These are phyloP conservation scores for Beauveria asiatica DNA, from an alignment of 2,329 filamentous ascomycete species.

Conservation along the genomic window DNA sequence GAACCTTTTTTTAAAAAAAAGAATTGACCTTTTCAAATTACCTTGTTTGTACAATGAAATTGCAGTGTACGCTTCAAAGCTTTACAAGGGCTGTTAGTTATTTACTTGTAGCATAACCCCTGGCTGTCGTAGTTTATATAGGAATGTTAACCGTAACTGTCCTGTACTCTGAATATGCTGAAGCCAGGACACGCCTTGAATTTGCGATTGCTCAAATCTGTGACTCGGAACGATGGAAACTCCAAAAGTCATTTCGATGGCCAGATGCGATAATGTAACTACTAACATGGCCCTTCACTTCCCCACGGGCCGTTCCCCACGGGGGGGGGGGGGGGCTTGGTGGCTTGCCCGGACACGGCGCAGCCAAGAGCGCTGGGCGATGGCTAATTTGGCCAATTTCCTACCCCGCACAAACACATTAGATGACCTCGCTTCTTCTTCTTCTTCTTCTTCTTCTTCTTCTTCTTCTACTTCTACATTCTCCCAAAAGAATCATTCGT, in stretches of 20 bases:
- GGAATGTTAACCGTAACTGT: neutral
- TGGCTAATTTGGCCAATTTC: neutral
- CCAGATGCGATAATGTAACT: too few species aligned
- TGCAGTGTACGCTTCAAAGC: neutral
- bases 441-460: too few species aligned
- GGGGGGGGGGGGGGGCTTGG: constrained; percentile 5
- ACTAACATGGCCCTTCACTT: neutral
- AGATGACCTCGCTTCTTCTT: neutral
- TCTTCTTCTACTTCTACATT: neutral
- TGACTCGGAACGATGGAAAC: too few species aligned
- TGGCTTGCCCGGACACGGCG: neutral
- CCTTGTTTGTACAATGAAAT: neutral
- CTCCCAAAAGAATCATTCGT: constrained; percentile 2
- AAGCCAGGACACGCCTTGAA: neutral
- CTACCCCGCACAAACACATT: neutral
- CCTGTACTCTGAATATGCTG: neutral
- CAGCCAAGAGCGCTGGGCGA: constrained; percentile 2
- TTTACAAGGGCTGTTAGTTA: neutral
- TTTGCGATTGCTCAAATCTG: too few species aligned
- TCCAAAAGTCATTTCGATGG: too few species aligned
- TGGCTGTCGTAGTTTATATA: neutral
- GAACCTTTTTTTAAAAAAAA: too few species aligned
- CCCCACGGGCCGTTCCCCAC: neutral
- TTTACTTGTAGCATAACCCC: neutral
- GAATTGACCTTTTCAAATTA: too few species aligned